Percentiles rank a stretch among this genome's conserved stretches.
Conservation (phyloP, 306 rosid species). For the Calophaca sinica region DNA sequence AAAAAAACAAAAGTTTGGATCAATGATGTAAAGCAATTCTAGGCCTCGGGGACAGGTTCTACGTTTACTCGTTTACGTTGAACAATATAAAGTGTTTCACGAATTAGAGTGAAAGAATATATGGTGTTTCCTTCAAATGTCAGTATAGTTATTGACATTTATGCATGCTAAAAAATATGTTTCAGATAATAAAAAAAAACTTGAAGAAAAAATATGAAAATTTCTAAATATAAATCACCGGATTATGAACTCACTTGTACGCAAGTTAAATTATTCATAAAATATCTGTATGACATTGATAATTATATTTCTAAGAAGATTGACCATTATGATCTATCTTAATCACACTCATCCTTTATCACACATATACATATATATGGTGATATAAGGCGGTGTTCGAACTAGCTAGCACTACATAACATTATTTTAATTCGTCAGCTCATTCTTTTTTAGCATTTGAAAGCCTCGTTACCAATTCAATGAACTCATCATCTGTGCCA, state of each 20-base stretch:
- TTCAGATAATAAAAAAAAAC: background rate
- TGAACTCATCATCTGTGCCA: conserved; percentile 55
- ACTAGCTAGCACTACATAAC: background rate
- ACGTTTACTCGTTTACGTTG: too few relatives aligned
- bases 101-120: background rate
- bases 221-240: background rate
- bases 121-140: background rate
- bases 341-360: conserved; percentile 2
- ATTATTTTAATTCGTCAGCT: background rate
- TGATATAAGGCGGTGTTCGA: conserved; percentile 19
- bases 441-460: conserved; percentile 41
- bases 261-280: background rate
- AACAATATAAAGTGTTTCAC: background rate
- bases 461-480: conserved; percentile 57
- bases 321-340: background rate
- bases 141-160: background rate
- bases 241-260: background rate
- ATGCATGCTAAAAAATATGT: too few relatives aligned
- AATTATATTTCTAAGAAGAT: background rate
- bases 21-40: too few relatives aligned
- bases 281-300: background rate
- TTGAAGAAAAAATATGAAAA: background rate
- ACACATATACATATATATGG: background rate
- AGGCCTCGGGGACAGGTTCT: too few relatives aligned
- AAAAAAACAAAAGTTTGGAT: too few relatives aligned